Evolutionary conservation across 1,139 yeast species (phyloP), one percentile per base, ranked within the genome.

Genomic region (Lodderomyces oxycetoniae): DNA sequence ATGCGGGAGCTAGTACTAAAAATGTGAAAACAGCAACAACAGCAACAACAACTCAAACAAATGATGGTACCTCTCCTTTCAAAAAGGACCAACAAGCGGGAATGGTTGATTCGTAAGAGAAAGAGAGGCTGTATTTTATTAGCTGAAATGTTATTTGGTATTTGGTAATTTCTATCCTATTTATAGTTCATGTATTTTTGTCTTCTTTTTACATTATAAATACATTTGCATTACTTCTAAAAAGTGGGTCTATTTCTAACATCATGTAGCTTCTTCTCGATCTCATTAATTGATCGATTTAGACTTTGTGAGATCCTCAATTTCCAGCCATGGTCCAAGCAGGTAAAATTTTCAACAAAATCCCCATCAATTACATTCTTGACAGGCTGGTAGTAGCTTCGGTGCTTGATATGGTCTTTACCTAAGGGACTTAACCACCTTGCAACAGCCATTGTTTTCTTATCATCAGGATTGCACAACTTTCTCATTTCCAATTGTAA

Each of bases 341-440:
- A 48, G 25, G 56, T 54, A 49, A 63, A 84, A 33, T 57, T 55
- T 48, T 87, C 96, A 34, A 91, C 64, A 19, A 86, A 62, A 53
- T 91, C 97, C 8, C 98, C 98, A 56, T 91, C 97, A 30, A 91
- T 69, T 2, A 85, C 79, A 36, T 77, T 72, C 44, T 79, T 80
- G 5, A 72, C 75, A 0, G 96, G 96, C 14, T 77, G 78, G 50
- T 86, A 87, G 50, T 81, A 83, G 34, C 96, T 72, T 34, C 96
- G 63, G 51, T 71, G 88, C 41, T 73, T 72, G 44, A 74, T 43
- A 39, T 80, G 85, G 44, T 83, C 85, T 38, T 91, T 67, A 0
- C 84, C 94, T 3, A 79, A 61, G n/a, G 26, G 26, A 7, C 9
- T 7, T 24, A 24, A 6, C 26, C 26, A 24, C 7, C 26, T 10